Evolutionary conservation across 495 filamentous ascomycete genomes (phyloP).

Genomic region (Hyphodiscus hymeniophilus): DNA sequence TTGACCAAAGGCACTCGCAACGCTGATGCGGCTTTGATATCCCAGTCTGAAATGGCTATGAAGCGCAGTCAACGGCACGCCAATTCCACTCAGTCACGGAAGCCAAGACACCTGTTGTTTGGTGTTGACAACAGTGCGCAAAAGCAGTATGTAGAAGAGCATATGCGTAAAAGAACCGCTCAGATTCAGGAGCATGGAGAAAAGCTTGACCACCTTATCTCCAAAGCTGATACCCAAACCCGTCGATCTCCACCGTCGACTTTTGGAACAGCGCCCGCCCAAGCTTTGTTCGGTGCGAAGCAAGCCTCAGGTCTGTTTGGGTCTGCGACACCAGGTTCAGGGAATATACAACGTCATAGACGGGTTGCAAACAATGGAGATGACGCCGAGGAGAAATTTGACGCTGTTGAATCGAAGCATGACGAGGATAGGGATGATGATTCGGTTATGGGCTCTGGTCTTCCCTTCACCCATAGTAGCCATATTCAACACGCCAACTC

Average conservation of each 20-base stretch:
- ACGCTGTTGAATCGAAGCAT: background rate
- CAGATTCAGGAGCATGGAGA: too few species aligned
- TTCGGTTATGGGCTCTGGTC: background rate
- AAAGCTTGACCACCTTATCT: too few species aligned
- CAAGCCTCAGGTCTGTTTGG: background rate
- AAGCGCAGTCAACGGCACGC: constrained; percentile 19
- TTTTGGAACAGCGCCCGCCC: too few species aligned
- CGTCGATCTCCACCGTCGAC: too few species aligned
- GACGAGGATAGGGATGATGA: background rate
- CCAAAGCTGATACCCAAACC: too few species aligned
- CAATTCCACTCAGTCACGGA: constrained; percentile 15
- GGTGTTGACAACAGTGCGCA: constrained; percentile 16
- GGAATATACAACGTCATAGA: too few species aligned
- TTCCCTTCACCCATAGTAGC: background rate
- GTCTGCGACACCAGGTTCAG: background rate
- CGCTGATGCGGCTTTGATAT: constrained; percentile 9
- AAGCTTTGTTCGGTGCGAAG: too few species aligned
- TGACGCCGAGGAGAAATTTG: background rate
- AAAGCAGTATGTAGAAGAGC: background rate
- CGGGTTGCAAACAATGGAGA: too few species aligned
- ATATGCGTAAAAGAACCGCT: background rate
- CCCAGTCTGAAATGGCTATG: constrained; percentile 2
- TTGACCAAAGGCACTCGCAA: constrained; percentile 24
- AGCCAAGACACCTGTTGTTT: constrained; percentile 29
- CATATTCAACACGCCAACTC: constrained; percentile 1